Conservation (phyloP, 1,284 basidiomycete species). For the Ceratobasidium theobromae region DNA sequence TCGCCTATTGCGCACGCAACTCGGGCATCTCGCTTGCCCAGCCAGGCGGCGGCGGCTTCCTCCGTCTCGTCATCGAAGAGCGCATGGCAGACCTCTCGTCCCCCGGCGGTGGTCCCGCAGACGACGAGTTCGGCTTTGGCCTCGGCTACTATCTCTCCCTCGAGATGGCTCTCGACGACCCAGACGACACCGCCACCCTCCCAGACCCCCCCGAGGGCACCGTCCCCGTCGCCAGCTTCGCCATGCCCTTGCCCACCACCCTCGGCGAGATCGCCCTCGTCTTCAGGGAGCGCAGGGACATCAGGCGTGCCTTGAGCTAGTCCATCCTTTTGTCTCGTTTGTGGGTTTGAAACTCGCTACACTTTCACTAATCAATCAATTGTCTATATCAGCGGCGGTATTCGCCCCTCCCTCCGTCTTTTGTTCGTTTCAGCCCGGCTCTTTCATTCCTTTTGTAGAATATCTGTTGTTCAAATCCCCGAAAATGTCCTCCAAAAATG, state of each 20-base stretch:
- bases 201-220: too few species aligned
- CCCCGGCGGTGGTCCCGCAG: conserved; percentile 16
- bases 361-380: too few species aligned
- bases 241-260: conserved; percentile 20
- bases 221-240: conserved; percentile 12
- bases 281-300: conserved; percentile 27
- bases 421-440: too few species aligned
- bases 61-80: conserved; percentile 14
- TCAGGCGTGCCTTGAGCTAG: conserved; percentile 27
- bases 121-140: conserved; percentile 25
- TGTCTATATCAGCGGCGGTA: too few species aligned
- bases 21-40: conserved; percentile 3
- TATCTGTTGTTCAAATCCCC: too few species aligned
- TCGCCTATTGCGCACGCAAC: conserved; percentile 24
- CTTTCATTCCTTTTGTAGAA: too few species aligned
- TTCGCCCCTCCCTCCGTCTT: too few species aligned
- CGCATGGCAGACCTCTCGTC: conserved; percentile 19
- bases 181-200: too few species aligned
- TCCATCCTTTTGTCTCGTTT: background rate
- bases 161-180: conserved; percentile 28
- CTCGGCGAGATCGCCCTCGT: conserved; percentile 13
- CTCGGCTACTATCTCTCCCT: conserved; percentile 25
- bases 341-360: too few species aligned
- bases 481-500: too few species aligned
- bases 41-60: conserved; percentile 4